Conservation (phyloP, 306 rosid genomes). For the Fragaria nilgerrensis region DNA sequence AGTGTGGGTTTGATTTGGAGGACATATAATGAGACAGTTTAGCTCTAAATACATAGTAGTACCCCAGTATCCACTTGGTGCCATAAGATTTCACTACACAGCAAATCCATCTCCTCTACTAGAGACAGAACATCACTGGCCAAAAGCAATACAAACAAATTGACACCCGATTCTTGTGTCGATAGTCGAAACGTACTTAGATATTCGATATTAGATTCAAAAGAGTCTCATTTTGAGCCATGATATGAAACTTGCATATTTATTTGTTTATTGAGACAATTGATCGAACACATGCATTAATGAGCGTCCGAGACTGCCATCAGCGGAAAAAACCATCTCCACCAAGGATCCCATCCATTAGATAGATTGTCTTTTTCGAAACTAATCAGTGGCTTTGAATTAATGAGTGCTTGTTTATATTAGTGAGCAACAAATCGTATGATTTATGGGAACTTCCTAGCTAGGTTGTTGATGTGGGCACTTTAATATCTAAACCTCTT, state of each 20-base stretch:
- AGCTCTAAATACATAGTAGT: conserved; percentile 30
- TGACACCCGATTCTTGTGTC: conserved; percentile 27
- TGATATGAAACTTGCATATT: background rate
- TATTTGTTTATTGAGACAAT: background rate
- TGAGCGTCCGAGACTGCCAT: background rate
- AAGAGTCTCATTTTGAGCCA: background rate
- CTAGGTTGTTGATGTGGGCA: background rate
- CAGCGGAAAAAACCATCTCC: background rate
- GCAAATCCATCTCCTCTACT: conserved; percentile 33
- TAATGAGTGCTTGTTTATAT: conserved; percentile 16
- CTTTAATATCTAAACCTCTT: background rate
- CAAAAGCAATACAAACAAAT: conserved; percentile 32
- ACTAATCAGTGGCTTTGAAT: background rate
- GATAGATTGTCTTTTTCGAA: conserved; percentile 9
- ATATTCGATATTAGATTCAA: background rate
- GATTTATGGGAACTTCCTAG: conserved; percentile 27
- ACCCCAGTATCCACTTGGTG: conserved; percentile 48
- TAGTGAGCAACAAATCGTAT: conserved; percentile 30
- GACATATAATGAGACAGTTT: conserved; percentile 27
- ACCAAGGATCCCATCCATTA: conserved; percentile 18
- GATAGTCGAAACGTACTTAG: conserved; percentile 9
- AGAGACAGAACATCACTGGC: conserved; percentile 39
- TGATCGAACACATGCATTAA: background rate
- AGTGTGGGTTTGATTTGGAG: background rate
- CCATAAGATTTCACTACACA: conserved; percentile 32